A percentile compares a stretch with the other conserved stretches of the same genome.
Evolutionary conservation across 768 basidiomycete genomes (phyloP).

Genomic region (Podaxis carcinomalis): DNA sequence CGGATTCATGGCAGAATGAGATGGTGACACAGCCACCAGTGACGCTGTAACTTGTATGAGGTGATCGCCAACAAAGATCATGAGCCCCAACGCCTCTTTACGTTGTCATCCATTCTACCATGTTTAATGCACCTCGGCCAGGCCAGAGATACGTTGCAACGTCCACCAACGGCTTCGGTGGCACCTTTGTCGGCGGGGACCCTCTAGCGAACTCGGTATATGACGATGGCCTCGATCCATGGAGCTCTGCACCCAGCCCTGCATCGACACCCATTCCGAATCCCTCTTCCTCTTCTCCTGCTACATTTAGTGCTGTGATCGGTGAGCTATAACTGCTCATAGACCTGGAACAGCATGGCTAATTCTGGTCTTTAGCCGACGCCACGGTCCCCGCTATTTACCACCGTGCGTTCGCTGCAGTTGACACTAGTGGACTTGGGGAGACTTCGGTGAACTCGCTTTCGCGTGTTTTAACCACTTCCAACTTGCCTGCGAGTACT

Average conservation of each 20-base stretch:
- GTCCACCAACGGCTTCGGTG: conserved; percentile 56
- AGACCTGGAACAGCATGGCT: neutral
- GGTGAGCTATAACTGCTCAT: conserved; percentile 33
- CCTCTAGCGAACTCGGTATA: conserved; percentile 71
- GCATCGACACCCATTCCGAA: conserved; percentile 57
- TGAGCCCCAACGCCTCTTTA: neutral
- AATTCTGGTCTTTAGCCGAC: conserved; percentile 45
- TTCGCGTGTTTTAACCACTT: conserved; percentile 75
- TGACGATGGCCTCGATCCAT: conserved; percentile 78
- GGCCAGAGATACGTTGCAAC: conserved; percentile 61
- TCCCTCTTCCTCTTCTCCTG: conserved; percentile 27
- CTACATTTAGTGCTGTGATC: conserved; percentile 66
- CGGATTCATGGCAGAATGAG: neutral
- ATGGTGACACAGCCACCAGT: neutral
- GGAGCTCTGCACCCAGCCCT: conserved; percentile 73
- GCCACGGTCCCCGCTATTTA: conserved; percentile 80
- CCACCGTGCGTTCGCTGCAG: conserved; percentile 63
- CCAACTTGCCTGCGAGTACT: conserved; percentile 73
- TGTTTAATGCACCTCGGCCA: conserved; percentile 85
- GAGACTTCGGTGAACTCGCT: conserved; percentile 81
- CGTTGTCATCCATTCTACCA: conserved; percentile 24
- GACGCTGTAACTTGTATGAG: conserved; percentile 4
- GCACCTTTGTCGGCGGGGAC: conserved; percentile 73
- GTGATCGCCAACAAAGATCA: neutral
- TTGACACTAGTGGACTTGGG: conserved; percentile 67